These are phyloP conservation scores for Suillus subluteus DNA, from an alignment of 768 basidiomycete species.

Conservation along the genomic window DNA sequence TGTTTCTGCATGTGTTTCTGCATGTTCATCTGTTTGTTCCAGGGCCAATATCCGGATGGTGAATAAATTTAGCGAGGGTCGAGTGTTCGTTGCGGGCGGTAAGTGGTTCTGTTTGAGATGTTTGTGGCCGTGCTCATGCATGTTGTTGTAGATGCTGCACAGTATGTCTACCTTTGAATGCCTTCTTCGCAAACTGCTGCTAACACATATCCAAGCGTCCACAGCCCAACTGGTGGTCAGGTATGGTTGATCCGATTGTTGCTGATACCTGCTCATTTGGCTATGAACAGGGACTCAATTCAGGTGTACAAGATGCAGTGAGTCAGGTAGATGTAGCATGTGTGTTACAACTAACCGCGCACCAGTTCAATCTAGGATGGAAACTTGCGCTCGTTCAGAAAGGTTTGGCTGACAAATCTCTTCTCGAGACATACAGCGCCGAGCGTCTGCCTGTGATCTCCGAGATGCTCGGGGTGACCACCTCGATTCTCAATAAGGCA, in stretches of 20 bases:
- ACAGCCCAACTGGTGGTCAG: constrained; percentile 29
- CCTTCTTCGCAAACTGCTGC: neutral
- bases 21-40: neutral
- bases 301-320: constrained; percentile 30
- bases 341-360: neutral
- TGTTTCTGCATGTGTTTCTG: neutral
- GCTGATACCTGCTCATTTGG: neutral
- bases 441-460: constrained; percentile 47
- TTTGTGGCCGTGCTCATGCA: neutral
- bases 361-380: constrained; percentile 45
- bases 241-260: neutral
- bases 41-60: constrained; percentile 22
- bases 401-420: constrained; percentile 31
- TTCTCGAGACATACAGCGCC: constrained; percentile 43
- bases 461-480: constrained; percentile 41
- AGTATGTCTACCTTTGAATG: constrained; percentile 12
- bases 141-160: constrained; percentile 26
- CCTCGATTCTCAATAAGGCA: constrained; percentile 10
- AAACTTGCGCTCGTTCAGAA: constrained; percentile 44
- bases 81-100: constrained; percentile 23
- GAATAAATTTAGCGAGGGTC: constrained; percentile 16
- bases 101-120: neutral
- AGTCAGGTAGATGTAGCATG: constrained; percentile 19
- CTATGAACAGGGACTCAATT: constrained; percentile 21
- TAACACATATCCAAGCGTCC: constrained; percentile 16